Percentiles rank a stretch among this genome's conserved stretches.
These are phyloP conservation scores for Primulina tabacum DNA, from an alignment of 257 asterid species.

Conservation along the genomic window DNA sequence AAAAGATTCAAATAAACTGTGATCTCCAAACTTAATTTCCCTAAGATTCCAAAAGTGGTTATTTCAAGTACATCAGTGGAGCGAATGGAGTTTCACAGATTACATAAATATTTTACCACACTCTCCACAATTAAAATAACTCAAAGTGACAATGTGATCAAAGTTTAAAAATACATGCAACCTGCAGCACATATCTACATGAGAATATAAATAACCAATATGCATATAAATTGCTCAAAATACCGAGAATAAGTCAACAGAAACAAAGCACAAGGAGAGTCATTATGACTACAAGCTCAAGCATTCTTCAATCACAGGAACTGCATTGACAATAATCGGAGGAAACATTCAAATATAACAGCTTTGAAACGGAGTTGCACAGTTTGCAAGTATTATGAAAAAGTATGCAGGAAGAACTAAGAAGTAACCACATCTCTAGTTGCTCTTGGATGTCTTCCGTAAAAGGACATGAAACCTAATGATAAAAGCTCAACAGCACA, in stretches of 20 bases:
- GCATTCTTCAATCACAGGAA: not conserved
- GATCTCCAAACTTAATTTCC: not conserved
- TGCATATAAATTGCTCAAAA: too few relatives aligned
- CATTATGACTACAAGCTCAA: not conserved
- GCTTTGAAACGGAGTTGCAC: not conserved
- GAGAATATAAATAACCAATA: not conserved
- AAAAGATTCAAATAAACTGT: conserved; percentile 10
- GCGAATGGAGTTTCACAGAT: not conserved
- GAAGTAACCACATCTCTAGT: not conserved
- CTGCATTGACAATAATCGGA: not conserved
- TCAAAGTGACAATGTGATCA: not conserved
- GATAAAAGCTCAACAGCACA: not conserved
- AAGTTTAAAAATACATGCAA: too few relatives aligned
- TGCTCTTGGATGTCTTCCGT: not conserved
- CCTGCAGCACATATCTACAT: not conserved
- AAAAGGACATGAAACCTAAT: not conserved
- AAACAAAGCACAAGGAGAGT: not conserved
- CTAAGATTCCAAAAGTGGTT: not conserved
- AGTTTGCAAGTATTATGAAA: too few relatives aligned
- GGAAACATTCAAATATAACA: not conserved
- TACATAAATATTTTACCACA: not conserved
- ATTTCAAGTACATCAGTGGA: not conserved
- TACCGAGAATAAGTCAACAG: not conserved
- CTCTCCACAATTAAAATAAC: not conserved
- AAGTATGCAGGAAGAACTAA: not conserved